Evolutionary conservation across 1,139 yeast species (phyloP).

Genomic region (Zygosaccharomyces sapae): DNA sequence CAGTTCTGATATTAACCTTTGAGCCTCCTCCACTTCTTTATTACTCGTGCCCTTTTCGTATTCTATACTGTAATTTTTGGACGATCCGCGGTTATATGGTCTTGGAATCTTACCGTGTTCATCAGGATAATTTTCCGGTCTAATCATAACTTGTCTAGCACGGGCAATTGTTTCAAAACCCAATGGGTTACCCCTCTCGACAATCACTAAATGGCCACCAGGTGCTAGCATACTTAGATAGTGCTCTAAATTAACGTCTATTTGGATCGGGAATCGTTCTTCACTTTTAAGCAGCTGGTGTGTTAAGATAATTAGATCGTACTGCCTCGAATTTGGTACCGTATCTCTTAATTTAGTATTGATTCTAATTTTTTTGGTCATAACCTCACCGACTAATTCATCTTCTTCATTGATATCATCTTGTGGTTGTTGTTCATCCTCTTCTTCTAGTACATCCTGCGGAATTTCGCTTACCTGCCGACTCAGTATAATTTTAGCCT

Average conservation of each 20-base stretch:
- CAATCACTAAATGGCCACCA: constrained; percentile 68
- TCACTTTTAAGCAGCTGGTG: constrained; percentile 68
- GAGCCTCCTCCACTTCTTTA: constrained; percentile 27
- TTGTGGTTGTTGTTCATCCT: constrained; percentile 20
- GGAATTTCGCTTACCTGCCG: constrained; percentile 58
- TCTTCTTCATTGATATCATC: constrained; percentile 29
- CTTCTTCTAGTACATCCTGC: constrained; percentile 17
- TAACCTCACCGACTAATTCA: constrained; percentile 54
- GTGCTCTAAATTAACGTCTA: constrained; percentile 64
- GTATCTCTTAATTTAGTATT: constrained; percentile 51
- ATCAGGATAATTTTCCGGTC: constrained; percentile 64
- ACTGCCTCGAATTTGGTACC: constrained; percentile 45
- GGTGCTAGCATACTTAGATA: constrained; percentile 63
- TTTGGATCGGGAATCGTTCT: constrained; percentile 62
- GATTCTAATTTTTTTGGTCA: constrained; percentile 50
- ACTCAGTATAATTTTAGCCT: constrained; percentile 72
- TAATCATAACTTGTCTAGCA: constrained; percentile 80
- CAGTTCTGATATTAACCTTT: constrained; percentile 31
- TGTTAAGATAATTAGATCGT: constrained; percentile 81
- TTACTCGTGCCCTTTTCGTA: constrained; percentile 26
- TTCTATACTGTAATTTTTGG: constrained; percentile 38
- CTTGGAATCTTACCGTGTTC: constrained; percentile 68
- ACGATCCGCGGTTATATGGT: constrained; percentile 58
- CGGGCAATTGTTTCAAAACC: constrained; percentile 88
- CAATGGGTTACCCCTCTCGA: constrained; percentile 85